phyloP scores from a whole-genome alignment of 208 protist genomes.

The Wallacemonas sp. region DNA sequence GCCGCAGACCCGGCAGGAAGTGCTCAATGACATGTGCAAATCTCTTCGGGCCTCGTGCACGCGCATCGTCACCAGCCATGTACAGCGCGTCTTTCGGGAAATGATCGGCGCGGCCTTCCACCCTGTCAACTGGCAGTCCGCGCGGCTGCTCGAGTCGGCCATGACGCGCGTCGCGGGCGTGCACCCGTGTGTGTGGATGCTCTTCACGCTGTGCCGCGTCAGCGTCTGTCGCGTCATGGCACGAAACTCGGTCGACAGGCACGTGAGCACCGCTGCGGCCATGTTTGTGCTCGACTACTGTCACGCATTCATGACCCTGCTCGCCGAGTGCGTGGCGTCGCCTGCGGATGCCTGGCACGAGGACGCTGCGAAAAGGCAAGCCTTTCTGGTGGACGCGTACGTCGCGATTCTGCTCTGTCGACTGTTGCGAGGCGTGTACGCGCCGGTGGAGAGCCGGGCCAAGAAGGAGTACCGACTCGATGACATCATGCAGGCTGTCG shows the following conservation, averaged over 20 bases:
- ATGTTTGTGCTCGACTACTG: conserved; percentile 1
- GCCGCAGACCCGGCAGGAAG: neutral
- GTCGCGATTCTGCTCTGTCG: conserved; percentile 7
- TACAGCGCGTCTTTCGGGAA: neutral
- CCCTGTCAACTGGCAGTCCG: conserved; percentile 6
- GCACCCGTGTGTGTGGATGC: conserved; percentile 15
- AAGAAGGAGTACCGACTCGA: neutral
- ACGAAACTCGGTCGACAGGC: neutral
- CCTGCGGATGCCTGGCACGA: conserved; percentile 7
- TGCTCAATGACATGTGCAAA: neutral
- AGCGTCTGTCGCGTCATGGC: neutral
- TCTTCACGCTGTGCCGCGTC: conserved; percentile 7
- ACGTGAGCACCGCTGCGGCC: neutral
- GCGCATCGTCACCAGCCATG: neutral
- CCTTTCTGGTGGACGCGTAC: conserved; percentile 5
- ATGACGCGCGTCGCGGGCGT: conserved; percentile 9
- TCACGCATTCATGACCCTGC: conserved; percentile 4
- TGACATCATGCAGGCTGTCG: neutral
- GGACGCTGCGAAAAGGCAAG: neutral
- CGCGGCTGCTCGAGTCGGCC: neutral
- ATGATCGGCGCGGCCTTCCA: conserved; percentile 7
- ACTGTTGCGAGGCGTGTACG: neutral
- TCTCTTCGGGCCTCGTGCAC: neutral
- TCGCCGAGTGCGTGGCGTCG: neutral
- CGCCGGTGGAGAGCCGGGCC: neutral